These are phyloP conservation scores for Talaromyces sp. DNA, from an alignment of 2,329 filamentous ascomycete genomes.

Conservation along the genomic window DNA sequence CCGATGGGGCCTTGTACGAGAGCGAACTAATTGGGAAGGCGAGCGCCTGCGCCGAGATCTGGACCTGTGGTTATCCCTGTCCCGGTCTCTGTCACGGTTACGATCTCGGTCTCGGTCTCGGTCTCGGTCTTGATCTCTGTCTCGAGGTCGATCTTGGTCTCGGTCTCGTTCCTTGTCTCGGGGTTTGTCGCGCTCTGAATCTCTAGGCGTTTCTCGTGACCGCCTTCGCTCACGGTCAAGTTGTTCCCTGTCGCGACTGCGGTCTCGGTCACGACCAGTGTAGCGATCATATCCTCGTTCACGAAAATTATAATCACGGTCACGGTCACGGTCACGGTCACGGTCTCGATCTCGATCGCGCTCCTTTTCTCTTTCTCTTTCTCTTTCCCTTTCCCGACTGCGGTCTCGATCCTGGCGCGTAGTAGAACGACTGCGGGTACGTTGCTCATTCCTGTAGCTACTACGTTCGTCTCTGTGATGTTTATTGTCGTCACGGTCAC, in stretches of 20 bases:
- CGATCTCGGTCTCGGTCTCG: conserved; percentile 10
- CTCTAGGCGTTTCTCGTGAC: conserved; percentile 11
- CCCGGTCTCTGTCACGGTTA: neutral
- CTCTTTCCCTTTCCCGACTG: conserved; percentile 25
- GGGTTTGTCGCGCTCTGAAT: conserved; percentile 16
- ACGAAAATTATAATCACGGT: conserved; percentile 27
- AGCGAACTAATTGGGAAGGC: conserved; percentile 1
- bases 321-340: conserved; percentile 22
- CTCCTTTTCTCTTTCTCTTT: conserved; percentile 23
- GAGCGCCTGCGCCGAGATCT: conserved; percentile 8
- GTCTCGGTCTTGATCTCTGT: conserved; percentile 16
- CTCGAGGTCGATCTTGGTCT: conserved; percentile 16
- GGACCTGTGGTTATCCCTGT: neutral
- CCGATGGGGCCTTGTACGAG: conserved; percentile 4
- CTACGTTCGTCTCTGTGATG: conserved; percentile 7
- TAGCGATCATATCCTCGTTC: conserved; percentile 24
- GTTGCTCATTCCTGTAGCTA: neutral
- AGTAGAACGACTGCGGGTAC: conserved; percentile 25
- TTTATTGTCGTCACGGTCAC: conserved; percentile 13
- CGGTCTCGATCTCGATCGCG: conserved; percentile 29
- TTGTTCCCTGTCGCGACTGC: conserved; percentile 16
- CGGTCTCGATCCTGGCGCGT: conserved; percentile 23
- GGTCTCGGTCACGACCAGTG: conserved; percentile 22
- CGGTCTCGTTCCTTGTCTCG: conserved; percentile 2
- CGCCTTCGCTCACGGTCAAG: conserved; percentile 10